Evolutionary conservation across 2,329 filamentous ascomycete species (phyloP).

Genomic region (Beauveria medogensis): DNA sequence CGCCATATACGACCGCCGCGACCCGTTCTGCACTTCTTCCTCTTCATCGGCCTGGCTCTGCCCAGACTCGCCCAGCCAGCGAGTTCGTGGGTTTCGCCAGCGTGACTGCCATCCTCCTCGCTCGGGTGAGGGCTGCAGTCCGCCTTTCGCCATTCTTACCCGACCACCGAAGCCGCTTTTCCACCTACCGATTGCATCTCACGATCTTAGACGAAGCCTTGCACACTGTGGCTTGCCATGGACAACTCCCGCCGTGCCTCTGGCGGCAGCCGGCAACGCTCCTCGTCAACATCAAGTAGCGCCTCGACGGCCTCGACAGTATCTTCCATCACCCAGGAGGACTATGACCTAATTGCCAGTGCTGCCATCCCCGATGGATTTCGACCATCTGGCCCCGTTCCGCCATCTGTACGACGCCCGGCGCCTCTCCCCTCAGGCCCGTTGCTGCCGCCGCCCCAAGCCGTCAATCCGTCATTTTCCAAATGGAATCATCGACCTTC

Average conservation of each 20-base stretch:
- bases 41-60: not conserved
- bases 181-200: not conserved
- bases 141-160: not conserved
- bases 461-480: conserved; percentile 18
- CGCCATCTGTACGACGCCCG: not conserved
- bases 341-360: conserved; percentile 41
- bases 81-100: conserved; percentile 8
- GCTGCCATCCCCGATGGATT: conserved; percentile 46
- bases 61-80: conserved; percentile 8
- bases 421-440: conserved; percentile 10
- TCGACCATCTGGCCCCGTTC: conserved; percentile 24
- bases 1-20: not conserved
- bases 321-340: conserved; percentile 31
- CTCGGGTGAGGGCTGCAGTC: conserved; percentile 3
- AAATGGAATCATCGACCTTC: conserved; percentile 35
- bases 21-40: not conserved
- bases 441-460: conserved; percentile 12
- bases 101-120: conserved; percentile 6
- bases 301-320: conserved; percentile 3
- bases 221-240: not conserved
- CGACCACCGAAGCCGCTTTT: not conserved
- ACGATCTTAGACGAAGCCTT: not conserved
- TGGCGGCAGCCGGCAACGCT: conserved; percentile 6
- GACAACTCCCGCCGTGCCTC: conserved; percentile 8
- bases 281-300: conserved; percentile 2